phyloP scores from a whole-genome alignment of 768 basidiomycete species.

The Phaeotremella fagi region DNA sequence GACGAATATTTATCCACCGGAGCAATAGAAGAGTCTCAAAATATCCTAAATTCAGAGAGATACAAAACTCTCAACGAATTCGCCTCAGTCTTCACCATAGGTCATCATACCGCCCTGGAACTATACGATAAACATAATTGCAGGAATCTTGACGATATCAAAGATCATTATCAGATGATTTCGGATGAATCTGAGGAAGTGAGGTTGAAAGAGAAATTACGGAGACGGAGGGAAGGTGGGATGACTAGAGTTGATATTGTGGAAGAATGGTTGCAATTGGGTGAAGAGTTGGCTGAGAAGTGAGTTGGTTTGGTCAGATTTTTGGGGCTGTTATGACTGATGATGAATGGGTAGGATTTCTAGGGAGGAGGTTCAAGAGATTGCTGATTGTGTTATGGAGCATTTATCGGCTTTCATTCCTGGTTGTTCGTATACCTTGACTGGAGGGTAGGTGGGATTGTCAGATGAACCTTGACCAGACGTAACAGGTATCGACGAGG shows the following conservation, averaged over 20 bases:
- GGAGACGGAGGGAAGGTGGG: conserved; percentile 36
- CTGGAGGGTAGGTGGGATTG: conserved; percentile 63
- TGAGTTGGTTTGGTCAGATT: conserved; percentile 9
- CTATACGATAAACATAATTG: conserved; percentile 43
- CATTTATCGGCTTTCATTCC: conserved; percentile 61
- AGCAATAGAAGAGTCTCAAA: conserved; percentile 30
- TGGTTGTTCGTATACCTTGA: conserved; percentile 70
- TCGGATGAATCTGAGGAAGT: conserved; percentile 46
- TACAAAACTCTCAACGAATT: conserved; percentile 36
- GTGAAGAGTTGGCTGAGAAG: conserved; percentile 45
- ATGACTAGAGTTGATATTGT: conserved; percentile 47
- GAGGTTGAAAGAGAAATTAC: conserved; percentile 53
- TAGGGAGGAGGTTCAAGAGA: conserved; percentile 70
- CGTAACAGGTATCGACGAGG: conserved; percentile 71
- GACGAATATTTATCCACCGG: conserved; percentile 44
- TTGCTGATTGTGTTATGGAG: conserved; percentile 62
- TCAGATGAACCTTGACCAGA: background rate
- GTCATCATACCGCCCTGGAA: conserved; percentile 37
- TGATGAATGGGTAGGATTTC: conserved; percentile 56
- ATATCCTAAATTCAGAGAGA: conserved; percentile 33
- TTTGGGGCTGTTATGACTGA: background rate
- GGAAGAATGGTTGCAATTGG: conserved; percentile 44
- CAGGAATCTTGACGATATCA: conserved; percentile 58
- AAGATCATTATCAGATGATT: conserved; percentile 49
- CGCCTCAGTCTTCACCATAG: conserved; percentile 45